These are phyloP conservation scores for Ganoderma lingzhi DNA, from an alignment of 1,284 basidiomycete genomes.

Conservation along the genomic window DNA sequence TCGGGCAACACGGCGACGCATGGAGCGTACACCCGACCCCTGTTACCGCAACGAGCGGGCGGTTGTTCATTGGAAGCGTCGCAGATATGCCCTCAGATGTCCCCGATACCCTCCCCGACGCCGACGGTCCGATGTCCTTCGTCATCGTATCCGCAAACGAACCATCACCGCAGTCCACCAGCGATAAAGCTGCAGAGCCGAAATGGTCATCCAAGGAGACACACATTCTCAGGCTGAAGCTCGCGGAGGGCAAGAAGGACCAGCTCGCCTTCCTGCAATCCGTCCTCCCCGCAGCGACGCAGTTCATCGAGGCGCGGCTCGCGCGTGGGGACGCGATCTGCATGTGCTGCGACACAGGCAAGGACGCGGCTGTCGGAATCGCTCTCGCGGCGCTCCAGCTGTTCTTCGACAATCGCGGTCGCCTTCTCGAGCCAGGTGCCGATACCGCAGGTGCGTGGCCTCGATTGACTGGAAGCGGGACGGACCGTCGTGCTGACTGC, in stretches of 20 bases:
- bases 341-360: constrained; percentile 64
- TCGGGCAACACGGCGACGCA: not conserved
- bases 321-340: constrained; percentile 49
- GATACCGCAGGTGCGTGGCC: constrained; percentile 21
- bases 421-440: constrained; percentile 7
- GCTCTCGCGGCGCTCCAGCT: constrained; percentile 62
- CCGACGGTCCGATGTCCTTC: constrained; percentile 25
- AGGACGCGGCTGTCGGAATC: constrained; percentile 71
- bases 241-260: constrained; percentile 59
- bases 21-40: constrained; percentile 38
- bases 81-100: constrained; percentile 37
- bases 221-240: constrained; percentile 41
- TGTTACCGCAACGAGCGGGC: constrained; percentile 34
- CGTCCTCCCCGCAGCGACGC: constrained; percentile 58
- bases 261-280: constrained; percentile 57
- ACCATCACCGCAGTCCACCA: not conserved
- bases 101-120: constrained; percentile 20
- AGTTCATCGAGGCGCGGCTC: constrained; percentile 56
- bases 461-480: not conserved
- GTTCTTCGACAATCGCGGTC: constrained; percentile 66
- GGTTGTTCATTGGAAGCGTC: constrained; percentile 35
- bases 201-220: not conserved
- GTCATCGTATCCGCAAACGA: constrained; percentile 33
- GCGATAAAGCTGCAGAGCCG: not conserved
- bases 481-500: not conserved